Base-by-base conservation (phyloP, 208 protist genomes). In the Acanthamoeba healyi region DNA sequence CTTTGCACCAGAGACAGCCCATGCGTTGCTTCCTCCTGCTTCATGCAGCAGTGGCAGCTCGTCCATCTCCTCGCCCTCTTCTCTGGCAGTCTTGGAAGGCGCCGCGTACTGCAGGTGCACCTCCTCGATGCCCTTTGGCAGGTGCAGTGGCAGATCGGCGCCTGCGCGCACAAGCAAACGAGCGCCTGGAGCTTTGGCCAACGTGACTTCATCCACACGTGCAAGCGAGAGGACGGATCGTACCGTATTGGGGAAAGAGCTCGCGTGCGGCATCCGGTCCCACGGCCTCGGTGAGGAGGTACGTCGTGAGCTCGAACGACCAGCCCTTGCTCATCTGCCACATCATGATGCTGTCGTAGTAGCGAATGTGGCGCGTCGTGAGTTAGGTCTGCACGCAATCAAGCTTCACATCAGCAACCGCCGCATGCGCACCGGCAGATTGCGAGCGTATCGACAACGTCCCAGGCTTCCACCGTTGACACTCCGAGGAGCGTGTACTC, bases 281-380 rank as follows among this genome's bases (percentile, higher is more conserved):
- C 6, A 81, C 72, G 26, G 72, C 72, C 29, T 81, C 72, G 38
- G n/a, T 81, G 22, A 81, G 72, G 22, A 81, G 72, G 22, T 81
- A 46, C 9, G 36, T 38, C 9, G 40, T 46, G 22, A 81, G 17
- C 38, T 81, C 72, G 36, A 46, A 81, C 12, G 29, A 51, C 72
- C 72, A 81, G 32, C 72, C 72, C 72, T 81, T 46, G 72, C 72
- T 81, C 72, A 81, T 81, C 72, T 81, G 72, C 36, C 29, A 81
- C 36, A 29, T 34, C 72, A 81, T 81, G 38, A 81, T 81, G 7
- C 61, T 70, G 49, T 54, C 15, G 49, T 54, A n/a, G 49, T 54
- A 19, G 49, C 15, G 49, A 6, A 54, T 54, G 49, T n/a, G n/a
- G n/a, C n/a, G n/a, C n/a, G n/a, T n/a, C n/a, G n/a, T n/a, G n/a